phyloP scores from a whole-genome alignment of 768 basidiomycete species.

The Lentinula sp. region DNA sequence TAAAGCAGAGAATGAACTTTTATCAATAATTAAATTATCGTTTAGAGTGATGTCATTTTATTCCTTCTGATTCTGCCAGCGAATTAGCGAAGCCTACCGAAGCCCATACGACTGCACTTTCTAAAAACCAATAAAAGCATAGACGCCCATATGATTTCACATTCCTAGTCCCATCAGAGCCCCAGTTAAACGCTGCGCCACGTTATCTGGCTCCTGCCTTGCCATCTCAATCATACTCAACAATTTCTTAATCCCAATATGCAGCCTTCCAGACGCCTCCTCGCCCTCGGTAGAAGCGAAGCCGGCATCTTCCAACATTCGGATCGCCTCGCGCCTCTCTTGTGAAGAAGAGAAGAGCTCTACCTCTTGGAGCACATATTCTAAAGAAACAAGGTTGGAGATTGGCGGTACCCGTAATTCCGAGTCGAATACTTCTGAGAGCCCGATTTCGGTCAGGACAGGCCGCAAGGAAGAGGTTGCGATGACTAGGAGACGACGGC shows the following conservation, averaged over 20 bases:
- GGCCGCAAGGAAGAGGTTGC: conserved; percentile 88
- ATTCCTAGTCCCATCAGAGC: conserved; percentile 51
- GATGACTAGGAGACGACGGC: conserved; percentile 84
- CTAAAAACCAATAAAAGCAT: neutral
- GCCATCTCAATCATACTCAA: conserved; percentile 94
- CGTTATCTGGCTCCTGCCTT: conserved; percentile 86
- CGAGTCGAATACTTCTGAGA: conserved; percentile 85
- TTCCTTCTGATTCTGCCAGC: neutral
- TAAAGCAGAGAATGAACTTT: no score
- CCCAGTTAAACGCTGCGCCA: conserved; percentile 61
- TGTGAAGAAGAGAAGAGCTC: conserved; percentile 59
- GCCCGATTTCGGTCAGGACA: conserved; percentile 82
- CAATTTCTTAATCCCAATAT: conserved; percentile 92
- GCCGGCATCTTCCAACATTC: conserved; percentile 68
- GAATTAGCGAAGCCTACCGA: neutral
- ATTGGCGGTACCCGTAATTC: conserved; percentile 84
- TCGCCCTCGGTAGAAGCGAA: conserved; percentile 49
- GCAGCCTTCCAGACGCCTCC: conserved; percentile 41
- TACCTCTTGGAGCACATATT: conserved; percentile 72
- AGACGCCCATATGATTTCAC: neutral
- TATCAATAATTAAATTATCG: no score
- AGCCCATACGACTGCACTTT: neutral
- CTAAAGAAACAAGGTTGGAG: conserved; percentile 62
- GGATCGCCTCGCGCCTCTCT: conserved; percentile 54
- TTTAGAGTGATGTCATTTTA: neutral